A percentile compares a stretch with the other conserved stretches of the same genome.
These are phyloP conservation scores for Diaporthe destruens DNA, from an alignment of 2,329 filamentous ascomycete genomes.

Conservation along the genomic window DNA sequence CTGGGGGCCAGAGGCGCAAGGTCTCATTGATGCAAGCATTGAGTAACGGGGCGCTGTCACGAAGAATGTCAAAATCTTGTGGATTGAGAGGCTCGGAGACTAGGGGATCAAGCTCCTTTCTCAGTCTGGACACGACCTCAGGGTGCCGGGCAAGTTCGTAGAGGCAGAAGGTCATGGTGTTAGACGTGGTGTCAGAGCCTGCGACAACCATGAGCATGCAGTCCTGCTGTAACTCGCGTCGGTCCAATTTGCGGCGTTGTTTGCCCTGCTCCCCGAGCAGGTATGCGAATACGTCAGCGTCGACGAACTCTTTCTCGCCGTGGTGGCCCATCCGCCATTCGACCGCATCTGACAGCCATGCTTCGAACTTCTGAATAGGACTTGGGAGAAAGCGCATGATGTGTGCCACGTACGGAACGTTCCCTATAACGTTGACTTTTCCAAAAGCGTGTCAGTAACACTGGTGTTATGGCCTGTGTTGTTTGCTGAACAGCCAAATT, in stretches of 20 bases:
- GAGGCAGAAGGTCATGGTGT: slow-evolving; percentile 73
- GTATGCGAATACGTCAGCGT: not conserved
- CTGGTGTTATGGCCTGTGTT: not conserved
- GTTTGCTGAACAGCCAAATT: no score
- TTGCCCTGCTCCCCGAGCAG: slow-evolving; percentile 8
- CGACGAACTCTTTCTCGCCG: slow-evolving; percentile 20
- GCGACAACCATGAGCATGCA: slow-evolving; percentile 21
- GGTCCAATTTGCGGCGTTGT: slow-evolving; percentile 20
- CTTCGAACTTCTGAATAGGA: slow-evolving; percentile 21
- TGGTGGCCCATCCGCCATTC: slow-evolving; percentile 20
- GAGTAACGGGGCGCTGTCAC: not conserved
- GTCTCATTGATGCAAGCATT: slow-evolving; percentile 21
- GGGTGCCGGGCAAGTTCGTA: slow-evolving; percentile 69
- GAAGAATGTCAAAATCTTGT: slow-evolving; percentile 3
- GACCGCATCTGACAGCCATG: slow-evolving; percentile 7
- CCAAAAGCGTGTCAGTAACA: not conserved
- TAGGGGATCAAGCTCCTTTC: slow-evolving; percentile 50
- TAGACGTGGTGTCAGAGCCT: slow-evolving; percentile 73
- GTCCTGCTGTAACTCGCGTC: slow-evolving; percentile 13
- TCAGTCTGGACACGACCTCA: slow-evolving; percentile 54
- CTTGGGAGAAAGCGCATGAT: slow-evolving; percentile 17
- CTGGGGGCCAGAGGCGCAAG: slow-evolving; percentile 5
- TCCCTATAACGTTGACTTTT: slow-evolving; percentile 9
- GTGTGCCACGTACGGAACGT: slow-evolving; percentile 14
- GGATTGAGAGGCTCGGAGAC: not conserved